phyloP scores from a whole-genome alignment of 176 grass and related monocot species.

The Sorghum bicolor region DNA sequence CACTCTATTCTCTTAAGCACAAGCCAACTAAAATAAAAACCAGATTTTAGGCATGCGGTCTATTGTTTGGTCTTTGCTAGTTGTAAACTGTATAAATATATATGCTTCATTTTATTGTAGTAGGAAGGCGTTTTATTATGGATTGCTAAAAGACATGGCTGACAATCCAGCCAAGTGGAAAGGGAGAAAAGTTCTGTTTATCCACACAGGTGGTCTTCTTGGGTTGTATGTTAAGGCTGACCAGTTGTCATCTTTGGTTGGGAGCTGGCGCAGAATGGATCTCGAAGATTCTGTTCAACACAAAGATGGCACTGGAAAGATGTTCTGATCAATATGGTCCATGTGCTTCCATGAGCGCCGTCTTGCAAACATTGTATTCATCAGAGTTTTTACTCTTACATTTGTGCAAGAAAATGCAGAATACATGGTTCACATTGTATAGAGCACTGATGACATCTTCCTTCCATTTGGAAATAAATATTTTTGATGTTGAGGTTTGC shows the following conservation, averaged over 20 bases:
- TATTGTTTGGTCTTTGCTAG: neutral
- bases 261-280: constrained; percentile 79
- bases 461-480: constrained; percentile 17
- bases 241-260: constrained; percentile 58
- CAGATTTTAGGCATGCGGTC: neutral
- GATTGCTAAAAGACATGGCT: constrained; percentile 79
- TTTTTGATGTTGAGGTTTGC: neutral
- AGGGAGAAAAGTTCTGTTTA: constrained; percentile 71
- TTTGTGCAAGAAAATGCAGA: constrained; percentile 23
- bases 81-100: neutral
- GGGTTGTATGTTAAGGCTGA: constrained; percentile 88
- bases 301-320: constrained; percentile 82
- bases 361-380: constrained; percentile 6
- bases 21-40: too few relatives aligned
- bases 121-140: constrained; percentile 68
- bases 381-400: neutral
- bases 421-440: neutral
- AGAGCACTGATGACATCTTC: constrained; percentile 1
- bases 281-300: constrained; percentile 65
- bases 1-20: too few relatives aligned
- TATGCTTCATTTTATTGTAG: constrained; percentile 41
- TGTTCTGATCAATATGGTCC: constrained; percentile 61
- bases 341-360: too few relatives aligned
- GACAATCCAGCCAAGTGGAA: constrained; percentile 70
- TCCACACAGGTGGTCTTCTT: constrained; percentile 89